Evolutionary conservation across 768 basidiomycete species (phyloP), one percentile per base, ranked within the genome.

Genomic region (Fomitopsis pulvina): DNA sequence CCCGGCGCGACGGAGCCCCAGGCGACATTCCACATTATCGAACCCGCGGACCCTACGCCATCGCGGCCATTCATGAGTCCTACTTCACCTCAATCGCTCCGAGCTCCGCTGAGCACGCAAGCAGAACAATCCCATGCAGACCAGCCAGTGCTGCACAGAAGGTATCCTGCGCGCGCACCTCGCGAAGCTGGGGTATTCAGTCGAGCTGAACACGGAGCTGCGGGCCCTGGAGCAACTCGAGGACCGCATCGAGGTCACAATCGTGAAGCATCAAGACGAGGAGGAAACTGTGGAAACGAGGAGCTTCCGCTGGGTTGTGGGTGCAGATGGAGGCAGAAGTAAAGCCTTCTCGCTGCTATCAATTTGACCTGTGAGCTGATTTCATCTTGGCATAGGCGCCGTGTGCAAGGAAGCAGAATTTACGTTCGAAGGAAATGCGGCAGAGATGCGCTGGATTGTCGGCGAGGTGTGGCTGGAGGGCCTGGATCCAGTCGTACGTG

Each of bases 271-370:
- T 5, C 54, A 39, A 2, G 48, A 62, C 2, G 67, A 57, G 0
- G 21, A 58, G 24, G 63, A 64, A 28, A 37, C 42, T 0, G 40
- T 48, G n/a, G 70, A 74, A 50, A 59, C 43, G 2, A 51, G 64
- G 5, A 56, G 50, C 7, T 58, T 54, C n/a, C 57, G 63, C 2
- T 74, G 62, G 54, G 53, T 78, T 1, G 58, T 76, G 12, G 74
- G 74, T 2, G 60, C 68, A 0, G 77, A 76, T 51, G 72, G 73
- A 14, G 74, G 69, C 0, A 58, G 54, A 51, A 61, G 67, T 64
- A 9, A 39, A 56, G 26, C 14, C 26, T 28, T 28, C 43, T 16
- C 5, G 14, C 24, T 27, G 47, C 2, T 11, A 2, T 16, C 20
- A 28, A 11, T 12, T 2, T 20, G 29, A 14, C 2, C 41, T 26